phyloP scores from a whole-genome alignment of 345 rosid species.

The Hypericum androsaemum region DNA sequence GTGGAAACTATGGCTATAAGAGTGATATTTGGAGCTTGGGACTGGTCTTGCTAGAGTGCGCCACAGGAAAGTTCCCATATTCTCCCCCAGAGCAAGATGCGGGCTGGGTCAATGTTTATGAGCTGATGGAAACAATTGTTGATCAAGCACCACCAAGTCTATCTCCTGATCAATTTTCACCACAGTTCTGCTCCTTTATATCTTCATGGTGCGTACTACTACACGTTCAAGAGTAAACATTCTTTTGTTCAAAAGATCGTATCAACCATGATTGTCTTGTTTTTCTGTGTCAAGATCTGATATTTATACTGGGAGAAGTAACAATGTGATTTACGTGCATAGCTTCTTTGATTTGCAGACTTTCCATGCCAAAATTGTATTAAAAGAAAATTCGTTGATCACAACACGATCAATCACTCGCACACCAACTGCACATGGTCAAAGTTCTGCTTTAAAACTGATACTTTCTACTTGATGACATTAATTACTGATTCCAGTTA shows the following conservation, averaged over 20 bases:
- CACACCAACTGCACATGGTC: no score
- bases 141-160: constrained; percentile 69
- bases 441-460: no score
- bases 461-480: background rate
- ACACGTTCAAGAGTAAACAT: background rate
- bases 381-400: no score
- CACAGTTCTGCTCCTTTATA: constrained; percentile 73
- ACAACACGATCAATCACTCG: no score
- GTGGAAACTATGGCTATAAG: constrained; percentile 42
- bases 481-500: constrained; percentile 13
- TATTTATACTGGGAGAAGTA: no score
- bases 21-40: constrained; percentile 99
- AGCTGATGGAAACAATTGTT: constrained; percentile 85
- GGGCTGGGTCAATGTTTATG: constrained; percentile 68
- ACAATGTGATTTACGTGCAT: no score
- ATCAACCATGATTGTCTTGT: no score
- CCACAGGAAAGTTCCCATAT: constrained; percentile 77
- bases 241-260: no score
- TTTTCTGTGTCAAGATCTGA: no score
- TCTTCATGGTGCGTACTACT: constrained; percentile 56
- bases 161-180: constrained; percentile 58
- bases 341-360: no score
- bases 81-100: constrained; percentile 52
- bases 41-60: constrained; percentile 75
- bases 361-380: no score